Percentiles rank a stretch among this genome's conserved stretches.
These are phyloP conservation scores for Tremella fuciformis DNA, from an alignment of 768 basidiomycete genomes.

Conservation along the genomic window DNA sequence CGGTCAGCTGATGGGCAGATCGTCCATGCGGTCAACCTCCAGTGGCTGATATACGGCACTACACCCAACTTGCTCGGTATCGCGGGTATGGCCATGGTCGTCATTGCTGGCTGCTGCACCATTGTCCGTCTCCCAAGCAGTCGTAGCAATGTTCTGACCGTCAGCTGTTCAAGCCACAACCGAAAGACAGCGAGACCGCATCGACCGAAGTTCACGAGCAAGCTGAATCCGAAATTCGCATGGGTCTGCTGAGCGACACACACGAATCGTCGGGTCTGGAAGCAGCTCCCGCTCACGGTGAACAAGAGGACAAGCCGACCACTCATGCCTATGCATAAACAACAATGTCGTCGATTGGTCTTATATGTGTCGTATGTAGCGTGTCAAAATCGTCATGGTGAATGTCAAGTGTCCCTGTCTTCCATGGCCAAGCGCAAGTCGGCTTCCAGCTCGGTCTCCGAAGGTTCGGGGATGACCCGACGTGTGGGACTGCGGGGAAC, in stretches of 20 bases:
- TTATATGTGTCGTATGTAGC: too few relatives aligned
- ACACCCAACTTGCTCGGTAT: not conserved
- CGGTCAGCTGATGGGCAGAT: slow-evolving; percentile 1
- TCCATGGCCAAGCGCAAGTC: not conserved
- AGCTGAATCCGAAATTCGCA: too few relatives aligned
- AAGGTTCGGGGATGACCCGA: not conserved
- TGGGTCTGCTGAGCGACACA: too few relatives aligned
- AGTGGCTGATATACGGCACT: not conserved
- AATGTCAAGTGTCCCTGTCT: not conserved
- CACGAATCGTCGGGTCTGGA: too few relatives aligned
- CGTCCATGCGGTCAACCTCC: not conserved
- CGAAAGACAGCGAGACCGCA: too few relatives aligned
- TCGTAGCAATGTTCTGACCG: not conserved
- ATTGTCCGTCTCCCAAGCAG: not conserved
- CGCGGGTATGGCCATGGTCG: slow-evolving; percentile 6
- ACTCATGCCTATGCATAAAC: too few relatives aligned
- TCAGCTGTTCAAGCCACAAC: too few relatives aligned
- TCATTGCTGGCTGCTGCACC: slow-evolving; percentile 4
- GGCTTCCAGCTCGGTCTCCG: not conserved
- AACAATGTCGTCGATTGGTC: too few relatives aligned
- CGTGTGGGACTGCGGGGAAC: slow-evolving; percentile 37
- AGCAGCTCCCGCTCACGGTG: too few relatives aligned
- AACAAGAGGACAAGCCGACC: too few relatives aligned
- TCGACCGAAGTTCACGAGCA: too few relatives aligned
- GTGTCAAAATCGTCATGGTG: too few relatives aligned